Percentiles rank a stretch among this genome's conserved stretches.
Conservation (phyloP, 2,329 filamentous ascomycete species). For the Xylaria digitata region DNA sequence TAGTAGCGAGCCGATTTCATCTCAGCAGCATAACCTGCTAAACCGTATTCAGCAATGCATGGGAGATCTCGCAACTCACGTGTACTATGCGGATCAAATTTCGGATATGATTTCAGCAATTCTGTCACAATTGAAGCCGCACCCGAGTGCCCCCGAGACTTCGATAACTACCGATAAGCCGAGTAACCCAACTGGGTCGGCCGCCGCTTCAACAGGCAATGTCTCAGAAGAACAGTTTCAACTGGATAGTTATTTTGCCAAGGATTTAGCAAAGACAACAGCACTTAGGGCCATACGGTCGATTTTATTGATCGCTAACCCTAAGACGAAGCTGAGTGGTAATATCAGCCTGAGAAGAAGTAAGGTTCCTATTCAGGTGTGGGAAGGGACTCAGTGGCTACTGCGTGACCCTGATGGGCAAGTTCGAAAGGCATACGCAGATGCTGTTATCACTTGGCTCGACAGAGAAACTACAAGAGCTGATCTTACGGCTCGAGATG, state of each 20-base stretch:
- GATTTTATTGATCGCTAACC: constrained; percentile 84
- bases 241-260: constrained; percentile 64
- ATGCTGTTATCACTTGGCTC: constrained; percentile 86
- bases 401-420: constrained; percentile 80
- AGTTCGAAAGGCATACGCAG: constrained; percentile 86
- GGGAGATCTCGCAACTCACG: constrained; percentile 89
- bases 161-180: constrained; percentile 61
- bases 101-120: constrained; percentile 92
- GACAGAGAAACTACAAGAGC: constrained; percentile 77
- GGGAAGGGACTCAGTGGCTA: constrained; percentile 97
- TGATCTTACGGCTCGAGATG: constrained; percentile 73
- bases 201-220: constrained; percentile 53
- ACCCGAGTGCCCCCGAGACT: constrained; percentile 56
- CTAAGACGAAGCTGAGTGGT: constrained; percentile 67
- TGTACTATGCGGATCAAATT: constrained; percentile 97
- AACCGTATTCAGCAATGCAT: constrained; percentile 82
- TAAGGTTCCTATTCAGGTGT: constrained; percentile 81
- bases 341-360: constrained; percentile 76
- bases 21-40: constrained; percentile 74
- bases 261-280: constrained; percentile 66
- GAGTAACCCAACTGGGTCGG: constrained; percentile 50
- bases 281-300: constrained; percentile 84
- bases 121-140: constrained; percentile 79
- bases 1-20: constrained; percentile 55
- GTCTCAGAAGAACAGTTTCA: constrained; percentile 58